Evolutionary conservation across 129 eudicot genomes (phyloP), one percentile per base, ranked within the genome.

Genomic region (Calendula officinalis): DNA sequence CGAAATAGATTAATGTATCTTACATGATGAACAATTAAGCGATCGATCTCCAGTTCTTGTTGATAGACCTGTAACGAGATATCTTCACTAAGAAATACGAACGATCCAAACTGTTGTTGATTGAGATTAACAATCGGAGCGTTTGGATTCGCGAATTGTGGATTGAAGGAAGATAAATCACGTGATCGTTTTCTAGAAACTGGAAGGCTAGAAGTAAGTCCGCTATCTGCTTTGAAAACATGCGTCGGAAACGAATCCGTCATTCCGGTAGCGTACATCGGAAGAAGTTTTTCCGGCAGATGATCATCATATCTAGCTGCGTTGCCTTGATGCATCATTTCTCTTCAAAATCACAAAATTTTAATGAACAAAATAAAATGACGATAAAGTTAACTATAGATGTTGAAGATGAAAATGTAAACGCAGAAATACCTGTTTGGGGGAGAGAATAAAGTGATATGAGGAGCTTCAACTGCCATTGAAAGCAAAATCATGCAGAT

Each of bases 401-500:
- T n/a, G n/a, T n/a, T n/a, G n/a, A n/a, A n/a, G n/a, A n/a, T n/a
- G n/a, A 39, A 52, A 12, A 17, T 11, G 38, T 4, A 50, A 6
- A 6, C 0, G 10, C 2, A 40, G 43, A 53, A 53, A 54, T 2
- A 67, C 62, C 53, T 54, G 62, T 39, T 67, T 10, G 50, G 71
- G 3, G 62, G 30, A 1, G 62, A 27, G 40, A 22, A 22, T 13
- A 52, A 13, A 34, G 71, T 52, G 49, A 68, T 5, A 69, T 57
- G 47, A 44, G 74, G 45, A 69, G 74, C 58, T 8, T 69, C 57
- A 57, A 69, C 57, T 17, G 74, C 66, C 65, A 68, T 67, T 8
- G 16, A 42, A 55, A 54, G 6, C 34, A 75, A 52, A 35, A 16
- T 4, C 67, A 70, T 60, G 75, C 53, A 60, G n/a, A 60, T 70